Base-by-base conservation (phyloP, 2,329 filamentous ascomycete genomes). In the Lomentospora prolificans region DNA sequence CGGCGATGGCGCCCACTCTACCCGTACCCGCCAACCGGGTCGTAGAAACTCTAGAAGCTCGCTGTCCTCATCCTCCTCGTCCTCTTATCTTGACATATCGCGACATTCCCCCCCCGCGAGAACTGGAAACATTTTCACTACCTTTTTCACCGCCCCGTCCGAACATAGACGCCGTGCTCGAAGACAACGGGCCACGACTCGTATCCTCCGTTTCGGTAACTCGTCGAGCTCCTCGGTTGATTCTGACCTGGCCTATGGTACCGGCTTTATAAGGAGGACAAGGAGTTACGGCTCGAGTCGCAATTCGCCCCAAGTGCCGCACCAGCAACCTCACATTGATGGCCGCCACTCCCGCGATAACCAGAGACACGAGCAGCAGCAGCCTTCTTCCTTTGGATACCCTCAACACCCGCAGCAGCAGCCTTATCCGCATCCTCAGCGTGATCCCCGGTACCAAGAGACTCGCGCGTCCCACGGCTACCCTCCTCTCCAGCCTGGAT, bases 191-290 rank as follows among this genome's bases (percentile, higher is more conserved):
- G 53, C 39, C 12, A 75, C 73, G 60, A 74, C 71, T 60, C 76
- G 81, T 57, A 76, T 86, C 55, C 74, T 84, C 44, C 78, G 75
- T 57, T 77, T 82, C 61, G 74, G 72, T 30, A 86, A 84, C 62
- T 84, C 80, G 2, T 87, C 84, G 1, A 85, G 81, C 2, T 86
- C 83, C 0, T 86, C 83, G 1, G 74, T 86, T 55, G 82, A 86
- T 66, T 81, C 79, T 19, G 85, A 89, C 64, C 70, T 88, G 58
- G 84, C 84, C 8, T 88, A 87, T 64, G 84, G 85, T 8, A 75
- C 71, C 55, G 84, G 82, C 14, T 85, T 78, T 60, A 71, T 80
- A 50, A 75, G 75, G 58, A 68, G 70, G 14, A 31, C 51, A n/a
- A 36, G 52, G 48, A 24, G 51, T 25, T 56, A 53, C 9, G 57